Percentiles rank a stretch among this genome's conserved stretches.
Conservation (phyloP, 148 eudicot genomes). For the Camellia granthamiana region DNA sequence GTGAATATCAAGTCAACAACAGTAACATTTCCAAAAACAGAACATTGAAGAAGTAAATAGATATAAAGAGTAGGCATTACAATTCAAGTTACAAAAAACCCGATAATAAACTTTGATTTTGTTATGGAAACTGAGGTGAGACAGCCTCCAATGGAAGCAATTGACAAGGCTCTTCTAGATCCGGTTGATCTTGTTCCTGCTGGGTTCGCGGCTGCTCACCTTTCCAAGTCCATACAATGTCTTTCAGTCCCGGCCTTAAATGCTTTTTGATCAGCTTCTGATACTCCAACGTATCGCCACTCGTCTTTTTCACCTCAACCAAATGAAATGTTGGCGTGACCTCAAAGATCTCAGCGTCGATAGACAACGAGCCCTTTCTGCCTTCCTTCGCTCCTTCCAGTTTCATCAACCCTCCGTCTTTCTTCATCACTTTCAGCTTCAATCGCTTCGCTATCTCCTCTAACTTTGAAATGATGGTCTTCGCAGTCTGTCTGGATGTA, state of each 20-base stretch:
- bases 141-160: neutral
- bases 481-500: slow-evolving; percentile 16
- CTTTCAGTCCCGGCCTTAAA: slow-evolving; percentile 42
- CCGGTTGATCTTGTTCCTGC: slow-evolving; percentile 16
- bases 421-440: slow-evolving; percentile 22
- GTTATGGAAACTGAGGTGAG: neutral
- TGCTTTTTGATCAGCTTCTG: slow-evolving; percentile 36
- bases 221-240: slow-evolving; percentile 55
- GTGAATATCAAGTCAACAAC: too few relatives aligned
- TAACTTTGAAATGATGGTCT: slow-evolving; percentile 21
- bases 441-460: slow-evolving; percentile 25
- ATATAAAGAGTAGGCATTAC: neutral
- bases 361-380: slow-evolving; percentile 13
- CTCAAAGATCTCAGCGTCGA: slow-evolving; percentile 30
- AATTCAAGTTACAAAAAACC: neutral
- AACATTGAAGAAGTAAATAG: neutral
- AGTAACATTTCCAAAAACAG: too few relatives aligned
- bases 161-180: neutral
- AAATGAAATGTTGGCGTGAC: slow-evolving; percentile 25
- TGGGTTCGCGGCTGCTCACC: slow-evolving; percentile 28
- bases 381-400: slow-evolving; percentile 22
- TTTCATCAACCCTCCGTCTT: slow-evolving; percentile 21
- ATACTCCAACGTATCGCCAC: slow-evolving; percentile 30
- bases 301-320: slow-evolving; percentile 30
- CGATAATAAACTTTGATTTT: neutral